A percentile compares a stretch with the other conserved stretches of the same genome.
These are phyloP conservation scores for Poa annua DNA, from an alignment of 176 grass and related monocot genomes.

Conservation along the genomic window DNA sequence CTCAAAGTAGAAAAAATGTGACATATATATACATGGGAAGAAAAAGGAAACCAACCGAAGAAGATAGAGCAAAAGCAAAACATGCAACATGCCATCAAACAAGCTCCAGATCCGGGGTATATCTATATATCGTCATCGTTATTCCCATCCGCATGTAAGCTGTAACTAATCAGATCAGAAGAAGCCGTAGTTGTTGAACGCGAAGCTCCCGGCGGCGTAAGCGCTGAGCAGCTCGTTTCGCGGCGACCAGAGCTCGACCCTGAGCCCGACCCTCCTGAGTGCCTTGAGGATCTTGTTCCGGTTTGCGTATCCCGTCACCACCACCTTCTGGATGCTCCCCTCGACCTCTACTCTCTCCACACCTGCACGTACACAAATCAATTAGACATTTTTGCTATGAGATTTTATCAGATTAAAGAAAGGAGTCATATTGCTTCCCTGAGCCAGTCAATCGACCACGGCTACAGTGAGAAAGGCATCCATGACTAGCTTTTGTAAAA, in stretches of 20 bases:
- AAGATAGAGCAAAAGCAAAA: neutral
- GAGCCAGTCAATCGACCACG: neutral
- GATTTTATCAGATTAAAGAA: neutral
- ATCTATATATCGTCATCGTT: neutral
- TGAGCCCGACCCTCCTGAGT: constrained; percentile 86
- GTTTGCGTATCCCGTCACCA: constrained; percentile 88
- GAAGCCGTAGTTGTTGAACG: constrained; percentile 81
- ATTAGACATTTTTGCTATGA: neutral
- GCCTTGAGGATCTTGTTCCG: constrained; percentile 97
- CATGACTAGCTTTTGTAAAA: constrained; percentile 42
- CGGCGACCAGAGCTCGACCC: constrained; percentile 88
- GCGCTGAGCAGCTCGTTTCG: constrained; percentile 90
- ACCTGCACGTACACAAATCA: constrained; percentile 38
- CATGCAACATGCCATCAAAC: neutral
- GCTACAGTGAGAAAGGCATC: constrained; percentile 13
- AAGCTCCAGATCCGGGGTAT: constrained; percentile 12
- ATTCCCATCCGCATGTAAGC: neutral
- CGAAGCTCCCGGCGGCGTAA: constrained; percentile 69
- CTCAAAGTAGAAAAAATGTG: neutral
- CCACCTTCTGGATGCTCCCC: constrained; percentile 88
- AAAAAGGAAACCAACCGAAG: neutral
- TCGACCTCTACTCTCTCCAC: constrained; percentile 98
- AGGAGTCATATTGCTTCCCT: neutral
- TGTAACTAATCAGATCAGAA: constrained; percentile 52
- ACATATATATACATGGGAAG: constrained; percentile 6